Evolutionary conservation across 768 basidiomycete species (phyloP), one percentile per base, ranked within the genome.

Genomic region (Gelatoporia subvermispora): DNA sequence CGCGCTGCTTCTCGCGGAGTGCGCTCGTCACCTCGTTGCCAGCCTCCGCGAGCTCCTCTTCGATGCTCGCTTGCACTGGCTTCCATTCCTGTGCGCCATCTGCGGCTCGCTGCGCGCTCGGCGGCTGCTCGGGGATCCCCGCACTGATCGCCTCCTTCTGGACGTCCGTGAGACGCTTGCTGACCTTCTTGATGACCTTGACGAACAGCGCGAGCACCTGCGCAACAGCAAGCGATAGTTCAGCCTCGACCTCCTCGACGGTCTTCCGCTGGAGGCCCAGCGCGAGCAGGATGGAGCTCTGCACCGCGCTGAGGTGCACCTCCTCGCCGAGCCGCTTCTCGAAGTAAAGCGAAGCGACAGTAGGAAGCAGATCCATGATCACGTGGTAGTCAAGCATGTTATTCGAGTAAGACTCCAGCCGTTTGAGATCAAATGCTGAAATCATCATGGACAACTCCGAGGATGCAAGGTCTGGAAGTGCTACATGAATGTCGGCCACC

Each of bases 321-420:
- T 84, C 83, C 4, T 73, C 74, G 1, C 82, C 83, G 3, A 88
- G 65, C 25, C 83, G 77, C 56, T 74, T 77, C 58, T 91, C 82
- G 65, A 98, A 99, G 69, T 86, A 95, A 13, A 97, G 72, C n/a
- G 76, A 69, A 2, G 92, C 82, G 34, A 93, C 69, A 1, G 72
- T 77, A 0, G 96, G 95, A 15, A 99, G 75, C 21, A 98, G 74
- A 65, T 99, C 96, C 35, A 98, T 75, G 48, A 98, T 80, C 57
- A 95, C 92, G 62, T 98, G 96, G 60, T 95, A 97, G 66, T 98
- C 96, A 36, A 98, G 76, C 81, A 88, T 85, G 62, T 93, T 93
- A 65, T 96, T 93, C 1, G 93, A 88, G 55, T 99, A 99, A 4
- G 95, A 89, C 58, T 94, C 88, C 13, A 99, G 77, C 1, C 96